Conservation (phyloP, 2,329 filamentous ascomycete genomes). For the Aspergillus ustus region DNA sequence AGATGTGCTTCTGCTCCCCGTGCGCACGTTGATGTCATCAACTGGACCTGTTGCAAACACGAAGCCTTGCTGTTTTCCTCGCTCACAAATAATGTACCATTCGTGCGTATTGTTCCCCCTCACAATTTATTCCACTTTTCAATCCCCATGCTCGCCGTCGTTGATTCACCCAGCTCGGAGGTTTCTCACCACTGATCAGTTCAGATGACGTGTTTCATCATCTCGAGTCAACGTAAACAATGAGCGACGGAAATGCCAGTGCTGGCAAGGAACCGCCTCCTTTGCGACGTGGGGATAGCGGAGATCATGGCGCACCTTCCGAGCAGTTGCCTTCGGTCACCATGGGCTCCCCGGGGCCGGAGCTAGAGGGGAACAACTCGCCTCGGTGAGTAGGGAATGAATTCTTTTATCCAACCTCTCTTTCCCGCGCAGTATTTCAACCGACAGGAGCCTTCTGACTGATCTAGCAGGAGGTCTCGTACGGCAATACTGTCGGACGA, state of each 20-base stretch:
- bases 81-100: not conserved
- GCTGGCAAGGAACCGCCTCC: conserved; percentile 23
- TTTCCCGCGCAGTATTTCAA: not conserved
- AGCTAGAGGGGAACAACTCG: conserved; percentile 9
- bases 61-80: conserved; percentile 2
- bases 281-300: conserved; percentile 19
- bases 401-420: not conserved
- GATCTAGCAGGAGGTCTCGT: conserved; percentile 15
- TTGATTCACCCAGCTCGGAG: not conserved
- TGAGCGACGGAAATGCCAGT: conserved; percentile 26
- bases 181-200: conserved; percentile 15
- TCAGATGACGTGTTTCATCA: conserved; percentile 28
- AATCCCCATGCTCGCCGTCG: not conserved
- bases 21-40: conserved; percentile 15
- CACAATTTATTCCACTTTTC: not conserved
- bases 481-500: conserved; percentile 20
- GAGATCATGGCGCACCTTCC: not conserved
- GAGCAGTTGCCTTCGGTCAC: not conserved
- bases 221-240: conserved; percentile 19
- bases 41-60: not conserved
- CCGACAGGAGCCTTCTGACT: conserved; percentile 15
- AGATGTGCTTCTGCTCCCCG: not conserved
- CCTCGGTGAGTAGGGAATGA: conserved; percentile 19
- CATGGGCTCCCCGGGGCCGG: conserved; percentile 9
- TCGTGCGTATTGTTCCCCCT: conserved; percentile 14